These are phyloP conservation scores for Chytriomyces sp. DNA, from an alignment of 192 early-diverging fungal species.

Conservation along the genomic window DNA sequence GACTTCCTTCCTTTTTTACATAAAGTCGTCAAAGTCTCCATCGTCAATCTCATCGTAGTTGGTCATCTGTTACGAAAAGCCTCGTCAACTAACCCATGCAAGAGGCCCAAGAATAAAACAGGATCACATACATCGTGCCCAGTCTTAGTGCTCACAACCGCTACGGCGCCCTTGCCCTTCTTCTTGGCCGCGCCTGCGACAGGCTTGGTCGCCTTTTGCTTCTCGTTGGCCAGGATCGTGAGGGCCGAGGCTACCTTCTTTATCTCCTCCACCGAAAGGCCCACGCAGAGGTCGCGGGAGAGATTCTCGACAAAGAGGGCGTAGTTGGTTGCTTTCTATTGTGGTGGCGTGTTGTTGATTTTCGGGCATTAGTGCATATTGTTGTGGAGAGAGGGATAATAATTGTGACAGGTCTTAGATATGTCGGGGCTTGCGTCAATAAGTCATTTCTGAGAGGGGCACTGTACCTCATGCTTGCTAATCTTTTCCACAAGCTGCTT, in stretches of 20 bases:
- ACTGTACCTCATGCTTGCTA: constrained; percentile 49
- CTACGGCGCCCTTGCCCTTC: constrained; percentile 24
- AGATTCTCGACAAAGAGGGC: constrained; percentile 56
- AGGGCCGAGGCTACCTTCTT: constrained; percentile 47
- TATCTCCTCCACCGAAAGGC: constrained; percentile 51
- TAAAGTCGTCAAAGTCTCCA: constrained; percentile 51
- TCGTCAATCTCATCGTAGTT: constrained; percentile 18
- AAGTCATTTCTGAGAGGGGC: no score
- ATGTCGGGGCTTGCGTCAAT: constrained; percentile 23
- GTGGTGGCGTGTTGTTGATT: no score
- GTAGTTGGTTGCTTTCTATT: constrained; percentile 38
- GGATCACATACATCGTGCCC: no score
- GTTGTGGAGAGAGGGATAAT: no score
- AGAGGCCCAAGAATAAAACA: not conserved
- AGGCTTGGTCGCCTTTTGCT: constrained; percentile 54
- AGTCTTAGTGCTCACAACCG: constrained; percentile 41
- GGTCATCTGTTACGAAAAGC: not conserved
- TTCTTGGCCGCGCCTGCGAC: constrained; percentile 32
- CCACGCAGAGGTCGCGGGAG: constrained; percentile 42
- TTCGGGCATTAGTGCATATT: no score
- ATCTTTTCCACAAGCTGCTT: constrained; percentile 43
- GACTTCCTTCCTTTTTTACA: constrained; percentile 31
- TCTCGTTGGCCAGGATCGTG: constrained; percentile 56
- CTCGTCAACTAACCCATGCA: not conserved
- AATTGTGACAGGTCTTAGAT: not conserved